These are phyloP conservation scores for Macrocybe gigantea DNA, from an alignment of 768 basidiomycete species.

Conservation along the genomic window DNA sequence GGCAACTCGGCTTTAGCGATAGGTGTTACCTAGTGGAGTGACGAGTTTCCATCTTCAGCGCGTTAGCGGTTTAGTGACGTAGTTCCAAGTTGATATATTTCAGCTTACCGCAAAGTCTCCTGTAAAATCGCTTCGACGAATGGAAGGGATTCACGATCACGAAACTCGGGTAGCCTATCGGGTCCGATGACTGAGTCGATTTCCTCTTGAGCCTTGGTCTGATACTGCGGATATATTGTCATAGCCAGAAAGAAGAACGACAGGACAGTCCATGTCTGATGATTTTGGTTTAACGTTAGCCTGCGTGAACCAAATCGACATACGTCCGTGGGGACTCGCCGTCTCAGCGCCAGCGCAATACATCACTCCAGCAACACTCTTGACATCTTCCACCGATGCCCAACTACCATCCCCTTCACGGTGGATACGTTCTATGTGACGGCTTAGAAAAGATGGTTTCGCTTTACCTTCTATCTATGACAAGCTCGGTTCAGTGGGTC, in stretches of 20 bases:
- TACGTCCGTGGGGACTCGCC: conserved; percentile 3
- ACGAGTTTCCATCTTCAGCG: no score
- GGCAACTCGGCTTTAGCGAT: no score
- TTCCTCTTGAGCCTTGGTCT: conserved; percentile 22
- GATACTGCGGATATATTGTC: conserved; percentile 22
- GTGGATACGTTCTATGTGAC: conserved; percentile 11
- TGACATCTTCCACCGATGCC: conserved; percentile 8
- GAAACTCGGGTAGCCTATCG: conserved; percentile 14
- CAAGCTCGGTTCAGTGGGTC: conserved; percentile 7
- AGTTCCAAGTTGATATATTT: no score
- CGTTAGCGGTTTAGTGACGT: no score
- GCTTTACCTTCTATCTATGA: conserved; percentile 9
- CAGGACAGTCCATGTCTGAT: conserved; percentile 12
- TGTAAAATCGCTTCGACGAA: conserved; percentile 11
- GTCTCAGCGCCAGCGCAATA: conserved; percentile 13
- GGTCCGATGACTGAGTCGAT: conserved; percentile 19
- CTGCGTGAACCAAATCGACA: not conserved
- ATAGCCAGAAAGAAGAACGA: conserved; percentile 23
- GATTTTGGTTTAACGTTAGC: not conserved
- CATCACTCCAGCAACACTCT: conserved; percentile 9
- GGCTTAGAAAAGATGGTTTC: conserved; percentile 12
- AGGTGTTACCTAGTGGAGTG: no score
- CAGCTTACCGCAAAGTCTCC: conserved; percentile 10
- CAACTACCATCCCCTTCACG: conserved; percentile 1
- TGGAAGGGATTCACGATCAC: conserved; percentile 4